Base-by-base conservation (phyloP, 768 basidiomycete species). In the Lactifluus hygrophoroides region DNA sequence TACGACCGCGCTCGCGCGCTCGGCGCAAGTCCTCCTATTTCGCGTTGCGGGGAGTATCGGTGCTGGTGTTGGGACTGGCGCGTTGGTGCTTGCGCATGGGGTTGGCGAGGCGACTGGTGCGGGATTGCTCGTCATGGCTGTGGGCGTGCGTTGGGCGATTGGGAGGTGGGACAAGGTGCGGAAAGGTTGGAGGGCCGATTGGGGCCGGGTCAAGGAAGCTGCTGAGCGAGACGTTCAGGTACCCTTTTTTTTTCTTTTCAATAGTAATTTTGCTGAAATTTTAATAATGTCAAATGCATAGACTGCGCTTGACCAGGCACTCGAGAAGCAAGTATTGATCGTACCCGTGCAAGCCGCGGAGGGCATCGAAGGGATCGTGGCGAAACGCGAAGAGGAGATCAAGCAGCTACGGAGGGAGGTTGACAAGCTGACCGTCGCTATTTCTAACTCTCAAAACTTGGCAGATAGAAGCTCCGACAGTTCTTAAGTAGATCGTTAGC, bases 201-300 rank as follows among this genome's bases (percentile, higher is more conserved):
- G 69, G 69, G 27, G 38, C n/a, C 56, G 70, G 21, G 64, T 69
- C 2, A 60, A 58, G 32, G 62, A 66, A 50, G 68, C 69, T 1
- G 64, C 69, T 3, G 68, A 67, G 54, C 53, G 70, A 30, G 70
- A 71, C 35, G 54, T 70, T 21, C 56, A 68, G 67, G 63, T 57
- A 35, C 3, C n/a, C n/a, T n/a, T n/a, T n/a, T n/a, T n/a, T n/a
- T n/a, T n/a, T n/a, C n/a, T n/a, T n/a, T n/a, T n/a, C n/a, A n/a
- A n/a, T n/a, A n/a, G n/a, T n/a, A n/a, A n/a, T n/a, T n/a, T n/a
- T n/a, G n/a, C n/a, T n/a, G n/a, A n/a, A n/a, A n/a, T n/a, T n/a
- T n/a, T n/a, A n/a, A n/a, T n/a, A n/a, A 23, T 21, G 30, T 38
- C 21, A 42, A 34, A 30, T 9, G 7, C 51, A 25, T n/a, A 64